phyloP scores from a whole-genome alignment of 1,139 yeast genomes.

The Magnusiomyces sp. region DNA sequence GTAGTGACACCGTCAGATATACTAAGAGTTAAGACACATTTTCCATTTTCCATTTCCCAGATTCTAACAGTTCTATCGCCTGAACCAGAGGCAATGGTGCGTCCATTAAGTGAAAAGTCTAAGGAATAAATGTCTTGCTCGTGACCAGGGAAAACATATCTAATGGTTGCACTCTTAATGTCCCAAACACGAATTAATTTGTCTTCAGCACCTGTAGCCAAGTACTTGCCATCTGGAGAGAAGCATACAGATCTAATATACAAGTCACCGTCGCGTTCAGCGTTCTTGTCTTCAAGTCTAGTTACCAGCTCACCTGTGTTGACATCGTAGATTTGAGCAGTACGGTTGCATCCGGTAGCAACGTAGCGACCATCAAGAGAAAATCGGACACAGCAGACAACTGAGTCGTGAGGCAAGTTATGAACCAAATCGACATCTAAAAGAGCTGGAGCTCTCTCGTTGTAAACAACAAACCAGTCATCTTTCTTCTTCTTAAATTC shows the following conservation, averaged over 20 bases:
- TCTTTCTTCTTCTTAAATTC: conserved; percentile 72
- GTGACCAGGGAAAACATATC: conserved; percentile 85
- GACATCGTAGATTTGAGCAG: conserved; percentile 90
- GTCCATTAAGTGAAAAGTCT: conserved; percentile 93
- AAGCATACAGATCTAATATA: conserved; percentile 94
- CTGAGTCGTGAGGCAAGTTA: conserved; percentile 85
- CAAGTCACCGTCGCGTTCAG: conserved; percentile 56
- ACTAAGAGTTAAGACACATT: conserved; percentile 52
- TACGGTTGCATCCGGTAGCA: conserved; percentile 96
- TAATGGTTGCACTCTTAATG: conserved; percentile 74
- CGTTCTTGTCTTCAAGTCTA: conserved; percentile 69
- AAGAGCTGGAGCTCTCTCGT: conserved; percentile 68
- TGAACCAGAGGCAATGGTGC: conserved; percentile 88
- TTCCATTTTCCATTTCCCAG: conserved; percentile 92
- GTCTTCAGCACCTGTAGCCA: conserved; percentile 98
- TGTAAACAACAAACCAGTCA: conserved; percentile 85
- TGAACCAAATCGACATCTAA: conserved; percentile 85
- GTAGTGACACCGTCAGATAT: conserved; percentile 94
- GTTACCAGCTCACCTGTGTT: conserved; percentile 88
- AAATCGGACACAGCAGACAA: conserved; percentile 92
- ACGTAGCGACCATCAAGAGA: conserved; percentile 69
- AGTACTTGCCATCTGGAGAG: conserved; percentile 90
- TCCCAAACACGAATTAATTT: conserved; percentile 97
- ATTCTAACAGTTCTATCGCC: conserved; percentile 96
- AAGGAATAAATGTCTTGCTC: conserved; percentile 96